Evolutionary conservation across 345 rosid species (phyloP).

Genomic region (Hypericum perforatum): DNA sequence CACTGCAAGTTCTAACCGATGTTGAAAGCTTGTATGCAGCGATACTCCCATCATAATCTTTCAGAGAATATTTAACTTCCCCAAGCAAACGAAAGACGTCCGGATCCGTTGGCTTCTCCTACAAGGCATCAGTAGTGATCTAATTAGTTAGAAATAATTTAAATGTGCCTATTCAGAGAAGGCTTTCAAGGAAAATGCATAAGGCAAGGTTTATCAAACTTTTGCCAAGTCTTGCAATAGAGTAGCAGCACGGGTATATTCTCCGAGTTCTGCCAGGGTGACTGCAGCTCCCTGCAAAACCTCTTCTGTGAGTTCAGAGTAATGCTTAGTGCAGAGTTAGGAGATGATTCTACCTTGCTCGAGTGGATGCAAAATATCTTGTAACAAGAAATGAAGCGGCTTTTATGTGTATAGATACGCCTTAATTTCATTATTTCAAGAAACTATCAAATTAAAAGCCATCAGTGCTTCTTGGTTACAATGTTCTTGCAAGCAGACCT

Average conservation of each 20-base stretch:
- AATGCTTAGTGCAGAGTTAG: neutral
- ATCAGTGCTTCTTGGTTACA: no score
- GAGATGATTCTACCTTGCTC: neutral
- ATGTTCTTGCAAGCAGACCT: no score
- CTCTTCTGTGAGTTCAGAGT: constrained; percentile 20
- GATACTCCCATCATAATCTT: constrained; percentile 82
- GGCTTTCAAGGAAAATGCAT: constrained; percentile 5
- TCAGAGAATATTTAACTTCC: constrained; percentile 78
- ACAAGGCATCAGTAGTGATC: constrained; percentile 16
- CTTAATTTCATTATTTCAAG: no score
- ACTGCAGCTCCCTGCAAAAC: constrained; percentile 82
- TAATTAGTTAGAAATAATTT: neutral
- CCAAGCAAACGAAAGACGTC: constrained; percentile 85
- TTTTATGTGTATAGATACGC: no score
- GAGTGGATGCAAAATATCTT: no score
- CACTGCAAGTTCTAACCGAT: constrained; percentile 31
- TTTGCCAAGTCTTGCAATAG: constrained; percentile 68
- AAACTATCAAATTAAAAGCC: no score
- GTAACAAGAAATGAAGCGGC: no score
- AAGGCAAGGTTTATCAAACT: constrained; percentile 29
- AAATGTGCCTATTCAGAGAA: neutral
- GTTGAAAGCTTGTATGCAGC: constrained; percentile 61
- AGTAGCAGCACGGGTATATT: constrained; percentile 50
- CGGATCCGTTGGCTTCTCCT: constrained; percentile 76
- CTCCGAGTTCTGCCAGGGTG: constrained; percentile 74